Conservation (phyloP, 73 alveolate genomes). For the Stentor coeruleus region DNA sequence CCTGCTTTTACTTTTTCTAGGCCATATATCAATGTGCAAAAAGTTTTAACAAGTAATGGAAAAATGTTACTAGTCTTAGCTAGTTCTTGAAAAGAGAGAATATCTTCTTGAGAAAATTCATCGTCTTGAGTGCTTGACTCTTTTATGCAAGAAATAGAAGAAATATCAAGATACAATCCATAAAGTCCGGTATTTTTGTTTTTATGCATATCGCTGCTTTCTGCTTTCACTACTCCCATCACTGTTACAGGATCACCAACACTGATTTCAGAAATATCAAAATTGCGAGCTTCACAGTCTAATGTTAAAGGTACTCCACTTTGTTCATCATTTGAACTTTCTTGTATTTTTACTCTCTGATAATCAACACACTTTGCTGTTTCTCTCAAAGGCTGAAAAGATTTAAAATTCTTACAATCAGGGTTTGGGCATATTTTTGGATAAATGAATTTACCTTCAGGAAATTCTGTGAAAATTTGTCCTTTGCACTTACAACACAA, state of each 20-base stretch:
- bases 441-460: constrained; percentile 64
- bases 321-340: constrained; percentile 52
- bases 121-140: neutral
- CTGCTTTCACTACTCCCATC: constrained; percentile 24
- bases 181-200: constrained; percentile 18
- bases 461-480: constrained; percentile 34
- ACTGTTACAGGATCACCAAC: constrained; percentile 23
- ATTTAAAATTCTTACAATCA: constrained; percentile 44
- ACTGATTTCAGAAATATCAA: neutral
- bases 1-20: constrained; percentile 86
- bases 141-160: neutral
- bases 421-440: constrained; percentile 51
- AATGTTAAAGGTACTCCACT: constrained; percentile 23
- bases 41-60: constrained; percentile 51
- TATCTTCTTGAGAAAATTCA: constrained; percentile 41
- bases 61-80: constrained; percentile 49
- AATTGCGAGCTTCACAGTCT: constrained; percentile 11
- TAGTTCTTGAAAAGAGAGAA: constrained; percentile 37
- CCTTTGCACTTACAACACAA: constrained; percentile 55
- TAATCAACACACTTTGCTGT: constrained; percentile 53
- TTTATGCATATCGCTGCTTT: constrained; percentile 6
- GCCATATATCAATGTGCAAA: constrained; percentile 81
- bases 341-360: constrained; percentile 54
- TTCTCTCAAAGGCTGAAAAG: constrained; percentile 47
- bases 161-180: constrained; percentile 1